Evolutionary conservation across 805 yeast species (phyloP).

Genomic region (Ogataea angusta): DNA sequence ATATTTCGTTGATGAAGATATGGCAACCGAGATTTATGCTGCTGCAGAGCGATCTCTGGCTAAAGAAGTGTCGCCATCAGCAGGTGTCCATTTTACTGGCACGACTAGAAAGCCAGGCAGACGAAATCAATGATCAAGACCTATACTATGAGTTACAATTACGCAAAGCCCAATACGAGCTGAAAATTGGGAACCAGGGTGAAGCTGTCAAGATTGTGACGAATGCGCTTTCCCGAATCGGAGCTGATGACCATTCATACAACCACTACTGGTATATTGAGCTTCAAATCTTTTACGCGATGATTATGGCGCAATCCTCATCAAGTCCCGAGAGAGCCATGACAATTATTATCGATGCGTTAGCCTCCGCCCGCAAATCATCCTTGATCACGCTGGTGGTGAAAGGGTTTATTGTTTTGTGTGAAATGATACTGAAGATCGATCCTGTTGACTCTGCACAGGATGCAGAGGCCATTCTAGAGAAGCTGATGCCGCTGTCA

Average conservation of each 20-base stretch:
- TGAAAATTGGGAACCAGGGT: conserved; percentile 21
- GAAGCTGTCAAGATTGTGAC: conserved; percentile 23
- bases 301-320: conserved; percentile 40
- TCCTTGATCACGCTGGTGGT: conserved; percentile 44
- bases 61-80: conserved; percentile 38
- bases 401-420: conserved; percentile 46
- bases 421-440: conserved; percentile 41
- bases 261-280: conserved; percentile 45
- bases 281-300: conserved; percentile 46
- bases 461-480: conserved; percentile 43
- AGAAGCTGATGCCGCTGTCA: conserved; percentile 42
- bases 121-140: conserved; percentile 33
- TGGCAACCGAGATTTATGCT: conserved; percentile 41
- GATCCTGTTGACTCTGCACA: conserved; percentile 26
- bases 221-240: conserved; percentile 21
- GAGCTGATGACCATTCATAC: conserved; percentile 22
- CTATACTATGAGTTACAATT: conserved; percentile 27
- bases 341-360: conserved; percentile 46
- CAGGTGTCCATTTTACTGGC: conserved; percentile 37
- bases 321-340: conserved; percentile 46
- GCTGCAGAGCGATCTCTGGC: conserved; percentile 35
- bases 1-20: conserved; percentile 39
- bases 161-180: conserved; percentile 24
- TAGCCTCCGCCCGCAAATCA: conserved; percentile 44
- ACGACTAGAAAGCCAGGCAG: conserved; percentile 28